Percentiles rank a stretch among this genome's conserved stretches.
Conservation (phyloP, 345 rosid species). For the Eucalyptus melliodora region DNA sequence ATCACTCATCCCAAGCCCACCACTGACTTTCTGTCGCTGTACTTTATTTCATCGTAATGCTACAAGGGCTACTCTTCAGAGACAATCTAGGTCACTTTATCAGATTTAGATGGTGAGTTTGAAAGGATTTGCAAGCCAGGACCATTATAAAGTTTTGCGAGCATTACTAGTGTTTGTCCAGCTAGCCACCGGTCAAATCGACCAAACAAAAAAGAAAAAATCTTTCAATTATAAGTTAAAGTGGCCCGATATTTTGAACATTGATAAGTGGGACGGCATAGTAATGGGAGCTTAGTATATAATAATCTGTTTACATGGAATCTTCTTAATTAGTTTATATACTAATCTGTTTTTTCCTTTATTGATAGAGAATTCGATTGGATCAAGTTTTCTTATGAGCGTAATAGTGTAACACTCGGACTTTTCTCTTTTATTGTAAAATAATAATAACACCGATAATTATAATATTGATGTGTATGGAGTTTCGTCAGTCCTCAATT, state of each 20-base stretch:
- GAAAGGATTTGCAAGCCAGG: neutral
- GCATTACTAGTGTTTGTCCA: neutral
- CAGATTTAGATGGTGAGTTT: rapidly evolving
- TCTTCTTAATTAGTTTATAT: neutral
- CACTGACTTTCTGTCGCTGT: no score
- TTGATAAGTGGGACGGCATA: neutral
- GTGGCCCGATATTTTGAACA: neutral
- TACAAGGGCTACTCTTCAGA: neutral
- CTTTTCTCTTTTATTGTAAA: neutral
- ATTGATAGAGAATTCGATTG: no score
- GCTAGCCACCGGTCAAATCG: neutral
- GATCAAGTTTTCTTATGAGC: neutral
- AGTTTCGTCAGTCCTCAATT: neutral
- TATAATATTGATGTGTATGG: no score
- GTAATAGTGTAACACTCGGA: neutral
- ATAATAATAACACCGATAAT: no score
- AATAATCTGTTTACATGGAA: neutral
- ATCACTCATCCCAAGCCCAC: neutral
- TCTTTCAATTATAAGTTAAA: neutral
- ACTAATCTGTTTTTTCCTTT: neutral
- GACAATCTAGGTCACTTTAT: neutral
- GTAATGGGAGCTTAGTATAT: neutral
- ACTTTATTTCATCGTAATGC: no score
- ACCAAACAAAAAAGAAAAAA: neutral
- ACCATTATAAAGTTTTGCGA: neutral